These are phyloP conservation scores for Camelina hispida DNA, from an alignment of 345 rosid species.

Conservation along the genomic window DNA sequence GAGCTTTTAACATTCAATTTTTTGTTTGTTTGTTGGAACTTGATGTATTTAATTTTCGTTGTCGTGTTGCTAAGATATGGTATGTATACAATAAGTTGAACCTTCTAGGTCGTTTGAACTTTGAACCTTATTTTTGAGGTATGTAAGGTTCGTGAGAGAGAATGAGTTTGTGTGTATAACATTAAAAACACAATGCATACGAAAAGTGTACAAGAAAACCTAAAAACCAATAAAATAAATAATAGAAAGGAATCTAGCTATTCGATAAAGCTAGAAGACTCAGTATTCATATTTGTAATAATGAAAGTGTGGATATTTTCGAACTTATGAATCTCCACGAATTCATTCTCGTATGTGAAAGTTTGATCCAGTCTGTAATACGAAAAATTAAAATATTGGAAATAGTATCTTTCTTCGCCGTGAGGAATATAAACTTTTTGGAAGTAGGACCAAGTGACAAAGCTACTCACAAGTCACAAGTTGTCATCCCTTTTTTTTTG, in stretches of 20 bases:
- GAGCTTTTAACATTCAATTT: not conserved
- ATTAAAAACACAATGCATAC: not conserved
- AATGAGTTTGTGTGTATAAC: not conserved
- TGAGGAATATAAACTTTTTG: not conserved
- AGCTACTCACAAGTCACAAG: conserved; percentile 22
- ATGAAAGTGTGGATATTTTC: not conserved
- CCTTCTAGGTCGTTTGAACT: not conserved
- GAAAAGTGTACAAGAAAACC: not conserved
- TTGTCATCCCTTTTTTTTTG: not conserved
- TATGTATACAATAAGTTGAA: conserved; percentile 12
- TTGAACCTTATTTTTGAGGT: not conserved
- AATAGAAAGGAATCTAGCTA: not conserved
- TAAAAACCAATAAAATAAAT: too few relatives aligned
- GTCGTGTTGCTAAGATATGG: conserved; percentile 7
- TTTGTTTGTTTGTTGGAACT: not conserved
- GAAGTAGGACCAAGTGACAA: conserved; percentile 32
- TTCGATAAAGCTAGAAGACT: not conserved
- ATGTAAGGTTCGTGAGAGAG: not conserved
- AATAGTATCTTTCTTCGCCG: not conserved
- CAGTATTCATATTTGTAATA: not conserved
- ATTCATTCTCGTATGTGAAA: not conserved
- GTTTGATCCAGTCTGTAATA: not conserved
- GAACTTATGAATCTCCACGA: not conserved
- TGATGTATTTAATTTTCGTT: not conserved
- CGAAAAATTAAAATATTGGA: not conserved